Percentiles rank a stretch among this genome's conserved stretches.
Conservation (phyloP, 2,329 filamentous ascomycete species). For the Allantophomopsis cytisporea region DNA sequence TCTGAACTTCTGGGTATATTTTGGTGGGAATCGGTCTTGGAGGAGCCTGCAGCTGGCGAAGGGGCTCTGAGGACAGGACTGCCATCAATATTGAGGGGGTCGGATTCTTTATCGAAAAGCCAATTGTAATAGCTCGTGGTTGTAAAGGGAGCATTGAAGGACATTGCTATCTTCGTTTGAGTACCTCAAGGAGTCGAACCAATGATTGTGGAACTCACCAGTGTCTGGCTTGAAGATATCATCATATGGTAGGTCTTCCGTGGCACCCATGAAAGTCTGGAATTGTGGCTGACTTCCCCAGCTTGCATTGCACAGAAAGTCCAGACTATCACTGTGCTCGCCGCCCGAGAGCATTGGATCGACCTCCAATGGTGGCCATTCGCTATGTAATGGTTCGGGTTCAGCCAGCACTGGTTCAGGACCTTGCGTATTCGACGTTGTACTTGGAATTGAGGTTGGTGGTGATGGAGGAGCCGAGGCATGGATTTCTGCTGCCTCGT, state of each 20-base stretch:
- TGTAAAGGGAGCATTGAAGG: constrained; percentile 1
- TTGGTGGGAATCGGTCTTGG: neutral
- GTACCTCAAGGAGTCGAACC: no score
- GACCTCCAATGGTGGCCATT: constrained; percentile 5
- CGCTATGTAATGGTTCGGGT: neutral
- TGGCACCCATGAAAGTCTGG: constrained; percentile 18
- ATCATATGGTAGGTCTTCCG: constrained; percentile 16
- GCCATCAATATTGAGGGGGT: neutral
- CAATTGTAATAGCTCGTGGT: constrained; percentile 1
- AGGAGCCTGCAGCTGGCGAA: neutral
- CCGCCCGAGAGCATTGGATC: constrained; percentile 2
- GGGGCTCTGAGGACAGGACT: neutral
- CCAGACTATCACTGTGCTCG: constrained; percentile 1
- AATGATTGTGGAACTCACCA: constrained; percentile 5
- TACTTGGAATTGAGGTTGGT: constrained; percentile 1
- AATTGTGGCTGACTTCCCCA: constrained; percentile 14
- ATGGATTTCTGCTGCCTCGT: neutral
- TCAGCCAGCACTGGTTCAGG: neutral
- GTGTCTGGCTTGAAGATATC: constrained; percentile 17
- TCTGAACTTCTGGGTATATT: neutral
- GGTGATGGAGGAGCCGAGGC: neutral
- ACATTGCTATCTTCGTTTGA: constrained; percentile 1
- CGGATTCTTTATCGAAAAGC: constrained; percentile 1
- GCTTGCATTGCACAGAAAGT: constrained; percentile 13
- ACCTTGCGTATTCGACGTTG: neutral